Base-by-base conservation (phyloP, 768 basidiomycete species). In the Mycena alexandri region DNA sequence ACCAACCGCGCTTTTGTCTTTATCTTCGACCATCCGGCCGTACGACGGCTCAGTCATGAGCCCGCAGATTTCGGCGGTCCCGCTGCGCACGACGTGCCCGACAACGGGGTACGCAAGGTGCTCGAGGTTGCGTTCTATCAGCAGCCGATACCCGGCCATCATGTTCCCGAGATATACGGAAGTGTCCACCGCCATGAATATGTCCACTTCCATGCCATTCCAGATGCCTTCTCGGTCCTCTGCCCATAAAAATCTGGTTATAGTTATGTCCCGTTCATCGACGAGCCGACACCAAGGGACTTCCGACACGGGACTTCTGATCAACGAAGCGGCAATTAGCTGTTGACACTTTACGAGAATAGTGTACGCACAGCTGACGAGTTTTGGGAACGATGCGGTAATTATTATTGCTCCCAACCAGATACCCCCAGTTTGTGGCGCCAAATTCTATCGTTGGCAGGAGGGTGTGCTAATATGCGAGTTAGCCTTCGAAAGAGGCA, bases 21-120 rank as follows among this genome's bases (percentile, higher is more conserved):
- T 57, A 19, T 61, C 34, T 33, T 69, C 48, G 7, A 72, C 47
- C 24, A 54, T 61, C 42, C 74, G 63, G 5, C 74, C 74, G 34
- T 54, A n/a, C 19, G 47, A 46, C 2, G 64, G 41, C 63, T 72
- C 74, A 12, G 71, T 69, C 54, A 75, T 68, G 36, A 75, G 46
- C 24, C 72, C 74, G n/a, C 72, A 70, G 10, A 73, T 63, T 33
- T 67, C 42, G 22, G 13, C 6, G 19, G 57, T 66, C 17, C 71
- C 74, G 41, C 67, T 46, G 25, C 67, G 71, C 21, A 65, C 63
- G 25, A 75, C 64, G 46, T 75, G 74, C n/a, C 63, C 74, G 7
- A 75, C 36, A 36, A 56, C 65, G 62, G 29, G 74, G 33, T 41
- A 75, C 17, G 55, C 66, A 51, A 57, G 68, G 48, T 36, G 62